Base-by-base conservation (phyloP, 495 filamentous ascomycete species). In the Talaromyces liani region DNA sequence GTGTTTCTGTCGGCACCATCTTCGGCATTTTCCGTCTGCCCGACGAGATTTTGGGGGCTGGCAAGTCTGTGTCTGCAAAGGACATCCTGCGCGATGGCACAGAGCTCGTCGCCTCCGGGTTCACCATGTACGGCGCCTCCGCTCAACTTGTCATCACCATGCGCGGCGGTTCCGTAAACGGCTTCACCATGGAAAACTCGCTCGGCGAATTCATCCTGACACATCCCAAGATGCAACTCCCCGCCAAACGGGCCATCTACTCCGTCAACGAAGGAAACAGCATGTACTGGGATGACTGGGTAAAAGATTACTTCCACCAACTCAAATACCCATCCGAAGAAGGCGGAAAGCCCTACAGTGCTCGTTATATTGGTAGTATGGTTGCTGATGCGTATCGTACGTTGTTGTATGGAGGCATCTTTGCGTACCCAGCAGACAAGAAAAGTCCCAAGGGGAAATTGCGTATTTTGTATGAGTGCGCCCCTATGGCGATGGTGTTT, bases 51-150 rank as follows among this genome's bases (percentile, higher is more conserved):
- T 81, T 85, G 62, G 90, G 89, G 3, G 77, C 73, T 16, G 65
- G 72, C 62, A 79, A 80, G 65, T 62, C 65, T n/a, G 87, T 88
- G 54, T 86, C 83, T 24, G 88, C 91, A 60, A 86, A 96, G 73
- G 91, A 97, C 73, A 81, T 98, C 47, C 84, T 96, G 62, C 86
- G 85, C 73, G 90, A 95, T 1, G 94, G 95, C 41, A 91, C 91
- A 2, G 91, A 95, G 74, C 85, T 98, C 33, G 87, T 98, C 31
- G 94, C 95, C 22, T 88, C 91, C 4, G 94, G 94, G 2, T 98
- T 98, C 81, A 98, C 94, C 74, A 98, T 98, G 94, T 98, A 98
- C 77, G 94, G 94, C 70, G 94, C 94, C 67, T 96, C 92, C 24
- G 89, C 94, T 6, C 93, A 97, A 76, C 81, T 98, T 60, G 94